Conservation (phyloP, 1,284 basidiomycete genomes). For the Schizophyllum amplum region DNA sequence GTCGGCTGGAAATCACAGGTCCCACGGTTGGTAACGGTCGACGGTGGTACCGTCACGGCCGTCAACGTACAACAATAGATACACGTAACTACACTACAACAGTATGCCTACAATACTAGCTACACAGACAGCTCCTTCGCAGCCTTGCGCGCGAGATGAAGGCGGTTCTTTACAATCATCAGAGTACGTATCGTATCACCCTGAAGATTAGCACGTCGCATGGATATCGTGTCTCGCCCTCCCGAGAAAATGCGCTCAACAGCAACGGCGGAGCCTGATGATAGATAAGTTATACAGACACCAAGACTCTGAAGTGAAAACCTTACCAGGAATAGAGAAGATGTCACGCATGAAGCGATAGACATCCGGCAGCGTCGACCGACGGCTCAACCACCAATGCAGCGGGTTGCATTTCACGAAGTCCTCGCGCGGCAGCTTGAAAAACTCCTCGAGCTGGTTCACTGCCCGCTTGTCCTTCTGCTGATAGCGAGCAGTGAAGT, state of each 20-base stretch:
- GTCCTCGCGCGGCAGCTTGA: slow-evolving; percentile 6
- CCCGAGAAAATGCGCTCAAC: slow-evolving; percentile 29
- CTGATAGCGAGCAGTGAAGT: background rate
- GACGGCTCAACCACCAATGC: slow-evolving; percentile 5
- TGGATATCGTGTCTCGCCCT: slow-evolving; percentile 25
- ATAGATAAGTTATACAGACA: background rate
- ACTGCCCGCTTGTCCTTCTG: too few relatives aligned
- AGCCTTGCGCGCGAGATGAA: slow-evolving; percentile 2
- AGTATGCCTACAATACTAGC: too few relatives aligned
- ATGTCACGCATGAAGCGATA: slow-evolving; percentile 14
- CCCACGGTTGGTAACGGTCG: too few relatives aligned
- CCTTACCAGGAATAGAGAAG: slow-evolving; percentile 17
- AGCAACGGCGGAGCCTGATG: slow-evolving; percentile 24
- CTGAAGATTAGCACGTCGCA: slow-evolving; percentile 24
- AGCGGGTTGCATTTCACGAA: slow-evolving; percentile 12
- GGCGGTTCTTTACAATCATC: slow-evolving; percentile 24
- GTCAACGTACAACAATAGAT: too few relatives aligned
- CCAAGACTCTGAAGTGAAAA: background rate
- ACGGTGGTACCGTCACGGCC: too few relatives aligned
- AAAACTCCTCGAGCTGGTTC: slow-evolving; percentile 14
- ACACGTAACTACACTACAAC: too few relatives aligned
- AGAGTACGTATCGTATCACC: slow-evolving; percentile 24
- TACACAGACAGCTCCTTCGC: too few relatives aligned
- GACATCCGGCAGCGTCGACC: slow-evolving; percentile 12
- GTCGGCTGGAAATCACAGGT: too few relatives aligned